These are phyloP conservation scores for Tolypocladium cylindrosporum DNA, from an alignment of 2,329 filamentous ascomycete species.

Conservation along the genomic window DNA sequence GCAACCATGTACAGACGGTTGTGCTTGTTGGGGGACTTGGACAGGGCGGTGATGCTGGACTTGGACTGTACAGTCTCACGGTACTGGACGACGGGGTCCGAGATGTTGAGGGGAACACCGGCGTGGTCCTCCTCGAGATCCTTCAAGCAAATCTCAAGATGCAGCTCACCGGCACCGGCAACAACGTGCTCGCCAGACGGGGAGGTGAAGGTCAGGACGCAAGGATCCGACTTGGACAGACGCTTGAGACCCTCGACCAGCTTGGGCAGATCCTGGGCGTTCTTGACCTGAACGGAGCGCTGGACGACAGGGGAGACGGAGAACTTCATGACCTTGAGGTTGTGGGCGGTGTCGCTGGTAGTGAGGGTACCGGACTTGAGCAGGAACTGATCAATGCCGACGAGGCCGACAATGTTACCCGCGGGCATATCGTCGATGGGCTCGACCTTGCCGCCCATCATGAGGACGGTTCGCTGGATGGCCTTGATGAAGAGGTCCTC, in stretches of 20 bases:
- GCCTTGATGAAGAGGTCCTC: slow-evolving; percentile 99
- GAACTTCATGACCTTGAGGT: slow-evolving; percentile 99
- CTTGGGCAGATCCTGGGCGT: slow-evolving; percentile 98
- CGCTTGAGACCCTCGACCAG: slow-evolving; percentile 99
- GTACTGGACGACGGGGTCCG: slow-evolving; percentile 96
- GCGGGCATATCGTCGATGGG: slow-evolving; percentile 98
- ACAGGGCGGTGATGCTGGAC: slow-evolving; percentile 92
- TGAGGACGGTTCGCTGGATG: slow-evolving; percentile 98
- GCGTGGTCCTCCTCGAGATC: slow-evolving; percentile 99
- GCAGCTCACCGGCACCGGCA: slow-evolving; percentile 97
- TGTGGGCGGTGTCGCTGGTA: slow-evolving; percentile 95
- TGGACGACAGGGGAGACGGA: slow-evolving; percentile 98
- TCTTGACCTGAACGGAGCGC: slow-evolving; percentile 99
- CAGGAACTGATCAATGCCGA: slow-evolving; percentile 99
- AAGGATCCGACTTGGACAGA: slow-evolving; percentile 99
- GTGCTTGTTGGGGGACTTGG: slow-evolving; percentile 99
- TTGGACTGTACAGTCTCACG: slow-evolving; percentile 83
- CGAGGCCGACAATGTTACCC: slow-evolving; percentile 98
- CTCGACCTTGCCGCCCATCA: slow-evolving; percentile 99
- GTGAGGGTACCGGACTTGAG: slow-evolving; percentile 99
- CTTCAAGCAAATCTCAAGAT: slow-evolving; percentile 99
- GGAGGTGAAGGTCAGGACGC: slow-evolving; percentile 81
- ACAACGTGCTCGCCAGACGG: slow-evolving; percentile 98
- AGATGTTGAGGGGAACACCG: slow-evolving; percentile 94
- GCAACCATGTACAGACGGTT: slow-evolving; percentile 98